Base-by-base conservation (phyloP, 1,284 basidiomycete genomes). In the Ceratobasidium sp. region DNA sequence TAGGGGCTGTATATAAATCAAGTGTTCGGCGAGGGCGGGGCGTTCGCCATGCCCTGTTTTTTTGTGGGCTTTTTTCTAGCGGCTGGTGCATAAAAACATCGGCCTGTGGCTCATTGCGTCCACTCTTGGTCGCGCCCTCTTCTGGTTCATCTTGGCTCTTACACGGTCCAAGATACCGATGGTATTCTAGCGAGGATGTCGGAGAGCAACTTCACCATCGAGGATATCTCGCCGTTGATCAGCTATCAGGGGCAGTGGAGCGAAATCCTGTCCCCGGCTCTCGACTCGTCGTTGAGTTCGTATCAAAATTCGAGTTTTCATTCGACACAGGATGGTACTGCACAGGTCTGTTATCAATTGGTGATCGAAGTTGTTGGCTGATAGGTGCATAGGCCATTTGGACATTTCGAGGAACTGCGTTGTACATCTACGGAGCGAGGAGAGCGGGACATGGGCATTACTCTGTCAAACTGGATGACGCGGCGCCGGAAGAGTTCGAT, bases 391-490 rank as follows among this genome's bases (percentile, higher is more conserved):
- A 73, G 70, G 70, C 70, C 9, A 33, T 42, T 15, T 48, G 57
- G 40, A 50, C 56, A 2, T 73, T 73, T 33, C 48, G 46, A 44
- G 70, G 70, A 3, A 73, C 59, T 15, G 40, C 70, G 23, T 17
- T 73, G 3, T 73, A 73, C 33, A 46, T 73, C 40, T 73, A n/a
- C 38, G 70, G 70, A 28, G 70, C 70, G 6, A 73, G 57, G 33
- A 38, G 70, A 33, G 15, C 38, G 26, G 46, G 42, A 15, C 70
- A 73, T 62, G 70, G 70, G 3, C 44, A 73, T 40, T 73, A 73
- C 28, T 40, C 38, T 28, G 70, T 73, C 40, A 23, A 40, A 26
- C 10, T 73, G 6, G 52, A 73, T 38, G 57, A 56, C 15, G 57
- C 38, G 28, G 26, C 50, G 13, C 54, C 68, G 23, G 26, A 57